Evolutionary conservation across 306 rosid genomes (phyloP).

Genomic region (Trifolium repens): DNA sequence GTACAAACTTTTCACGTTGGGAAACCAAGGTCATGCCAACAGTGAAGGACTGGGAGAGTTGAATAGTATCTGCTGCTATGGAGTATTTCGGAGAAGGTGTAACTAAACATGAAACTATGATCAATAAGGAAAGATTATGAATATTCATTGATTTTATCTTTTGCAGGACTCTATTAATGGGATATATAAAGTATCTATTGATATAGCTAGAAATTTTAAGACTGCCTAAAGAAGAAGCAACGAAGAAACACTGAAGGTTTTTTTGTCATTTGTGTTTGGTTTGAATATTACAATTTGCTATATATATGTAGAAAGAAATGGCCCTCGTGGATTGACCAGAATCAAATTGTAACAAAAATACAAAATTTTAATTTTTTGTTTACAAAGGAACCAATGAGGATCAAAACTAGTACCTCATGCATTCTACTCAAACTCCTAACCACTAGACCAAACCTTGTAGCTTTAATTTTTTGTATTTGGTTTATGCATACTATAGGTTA

Average conservation of each 20-base stretch:
- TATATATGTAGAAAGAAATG: too few species aligned
- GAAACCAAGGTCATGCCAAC: slow-evolving; percentile 53
- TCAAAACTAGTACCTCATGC: too few species aligned
- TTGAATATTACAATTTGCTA: too few species aligned
- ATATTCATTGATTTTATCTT: slow-evolving; percentile 16
- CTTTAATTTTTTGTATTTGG: not conserved
- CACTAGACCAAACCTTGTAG: too few species aligned
- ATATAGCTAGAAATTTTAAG: not conserved
- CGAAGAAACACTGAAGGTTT: not conserved
- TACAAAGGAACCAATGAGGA: too few species aligned
- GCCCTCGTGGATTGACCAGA: not conserved
- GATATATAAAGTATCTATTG: not conserved
- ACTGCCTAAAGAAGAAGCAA: not conserved
- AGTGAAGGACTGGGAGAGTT: slow-evolving; percentile 42
- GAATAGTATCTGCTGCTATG: slow-evolving; percentile 44
- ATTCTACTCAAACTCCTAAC: too few species aligned
- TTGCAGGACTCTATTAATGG: not conserved
- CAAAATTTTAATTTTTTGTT: not conserved
- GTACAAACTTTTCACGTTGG: slow-evolving; percentile 45
- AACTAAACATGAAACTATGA: not conserved
- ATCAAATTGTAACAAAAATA: not conserved
- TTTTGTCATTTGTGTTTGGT: too few species aligned
- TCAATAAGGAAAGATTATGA: not conserved
- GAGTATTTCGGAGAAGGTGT: slow-evolving; percentile 31
- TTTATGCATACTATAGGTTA: not conserved